Base-by-base conservation (phyloP, 1,139 yeast species). In the Pichia sp. region DNA sequence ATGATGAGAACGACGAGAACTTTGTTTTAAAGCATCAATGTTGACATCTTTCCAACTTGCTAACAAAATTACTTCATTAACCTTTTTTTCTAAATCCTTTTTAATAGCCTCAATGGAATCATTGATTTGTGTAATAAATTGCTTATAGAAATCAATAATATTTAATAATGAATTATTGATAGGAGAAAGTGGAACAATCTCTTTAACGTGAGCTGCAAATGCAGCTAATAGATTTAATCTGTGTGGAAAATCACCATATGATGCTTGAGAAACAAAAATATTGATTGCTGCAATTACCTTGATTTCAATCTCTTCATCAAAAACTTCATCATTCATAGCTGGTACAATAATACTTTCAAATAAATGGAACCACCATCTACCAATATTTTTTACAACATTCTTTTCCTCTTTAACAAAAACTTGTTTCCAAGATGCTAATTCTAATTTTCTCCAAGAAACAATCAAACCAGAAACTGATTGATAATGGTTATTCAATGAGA, bases 11-110 rank as follows among this genome's bases (percentile, higher is more conserved):
- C 83, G 78, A 56, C 87, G 80, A 4, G 98, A 92, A 68, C 96
- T 87, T 66, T 90, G 97, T 57, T 87, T 88, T 57, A 94, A 74
- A 0, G 98, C 96, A 61, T 85, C 95, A 43, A 89, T 80, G 60
- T 94, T 94, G 13, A 90, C 92, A 67, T 94, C 99, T 59, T 90
- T 89, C 97, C 98, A 94, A 61, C 96, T 86, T 1, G 97, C 97
- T 29, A 94, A 72, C 44, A 88, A 69, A 44, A 92, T 88, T 6
- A 89, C 83, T 52, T 94, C 98, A 40, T 80, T 74, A 25, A 92
- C 77, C 47, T 88, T 92, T 60, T 89, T 90, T 53, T 83, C 89
- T 38, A 92, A 68, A 8, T 68, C 66, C 56, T 74, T 77, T 61
- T 75, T 79, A 1, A 74, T 73, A 1, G 64, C 63, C 0, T 58